phyloP scores from a whole-genome alignment of 768 basidiomycete species.

The Naematelia encephala region DNA sequence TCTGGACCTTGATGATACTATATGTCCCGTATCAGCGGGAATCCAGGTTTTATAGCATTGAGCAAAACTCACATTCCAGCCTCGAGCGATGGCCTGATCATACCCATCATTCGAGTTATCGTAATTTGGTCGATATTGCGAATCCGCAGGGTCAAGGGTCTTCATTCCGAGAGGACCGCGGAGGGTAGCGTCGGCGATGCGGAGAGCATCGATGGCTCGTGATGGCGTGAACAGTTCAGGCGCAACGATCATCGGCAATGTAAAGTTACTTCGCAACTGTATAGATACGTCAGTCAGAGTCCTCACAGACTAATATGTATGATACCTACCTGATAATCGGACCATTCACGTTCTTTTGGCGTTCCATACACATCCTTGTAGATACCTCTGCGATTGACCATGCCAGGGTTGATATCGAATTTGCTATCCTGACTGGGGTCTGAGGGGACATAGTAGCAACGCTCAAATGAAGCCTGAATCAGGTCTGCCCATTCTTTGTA shows the following conservation, averaged over 20 bases:
- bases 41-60: no score
- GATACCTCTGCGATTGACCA: conserved; percentile 87
- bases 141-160: conserved; percentile 81
- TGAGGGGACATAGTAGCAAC: conserved; percentile 82
- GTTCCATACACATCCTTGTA: conserved; percentile 98
- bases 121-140: conserved; percentile 85
- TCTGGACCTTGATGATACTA: conserved; percentile 70
- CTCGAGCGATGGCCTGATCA: conserved; percentile 84
- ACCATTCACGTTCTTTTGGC: conserved; percentile 81
- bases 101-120: conserved; percentile 88
- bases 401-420: conserved; percentile 64
- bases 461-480: conserved; percentile 82
- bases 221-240: conserved; percentile 84
- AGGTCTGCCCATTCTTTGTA: conserved; percentile 87
- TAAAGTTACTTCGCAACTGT: conserved; percentile 80
- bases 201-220: conserved; percentile 74
- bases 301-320: neutral
- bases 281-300: no score
- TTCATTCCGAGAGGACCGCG: conserved; percentile 93
- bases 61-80: conserved; percentile 81
- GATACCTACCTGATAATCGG: conserved; percentile 72
- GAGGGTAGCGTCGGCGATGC: conserved; percentile 73
- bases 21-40: neutral
- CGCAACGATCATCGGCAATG: conserved; percentile 94
- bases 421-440: conserved; percentile 68